Conservation (phyloP, 2,329 filamentous ascomycete genomes). For the Arthroderma sp. region DNA sequence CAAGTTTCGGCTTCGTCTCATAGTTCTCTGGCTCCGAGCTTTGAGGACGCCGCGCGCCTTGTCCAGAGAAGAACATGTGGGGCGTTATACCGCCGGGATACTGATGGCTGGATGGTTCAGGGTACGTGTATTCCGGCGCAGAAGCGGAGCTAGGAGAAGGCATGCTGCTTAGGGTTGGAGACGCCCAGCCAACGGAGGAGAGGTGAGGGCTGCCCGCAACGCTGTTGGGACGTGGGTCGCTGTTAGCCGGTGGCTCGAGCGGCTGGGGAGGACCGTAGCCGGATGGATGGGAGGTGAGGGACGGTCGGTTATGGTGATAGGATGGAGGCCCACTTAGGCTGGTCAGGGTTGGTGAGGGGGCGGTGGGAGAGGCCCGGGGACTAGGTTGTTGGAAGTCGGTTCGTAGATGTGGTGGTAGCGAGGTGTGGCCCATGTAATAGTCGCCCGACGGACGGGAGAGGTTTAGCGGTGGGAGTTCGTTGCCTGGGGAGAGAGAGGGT, state of each 20-base stretch:
- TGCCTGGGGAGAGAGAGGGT: slow-evolving; percentile 65
- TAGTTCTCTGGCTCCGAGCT: slow-evolving; percentile 62
- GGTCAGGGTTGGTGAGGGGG: slow-evolving; percentile 51
- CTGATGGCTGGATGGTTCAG: slow-evolving; percentile 52
- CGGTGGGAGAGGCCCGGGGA: slow-evolving; percentile 36
- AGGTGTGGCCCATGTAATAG: slow-evolving; percentile 68
- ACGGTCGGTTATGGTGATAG: slow-evolving; percentile 37
- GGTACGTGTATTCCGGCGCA: slow-evolving; percentile 59
- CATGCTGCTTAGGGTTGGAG: slow-evolving; percentile 62
- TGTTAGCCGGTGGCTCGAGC: slow-evolving; percentile 66
- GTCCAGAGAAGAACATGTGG: slow-evolving; percentile 57
- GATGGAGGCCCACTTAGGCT: slow-evolving; percentile 41
- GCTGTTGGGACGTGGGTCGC: slow-evolving; percentile 63
- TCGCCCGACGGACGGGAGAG: slow-evolving; percentile 58
- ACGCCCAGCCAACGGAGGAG: slow-evolving; percentile 70
- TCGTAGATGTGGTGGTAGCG: slow-evolving; percentile 72
- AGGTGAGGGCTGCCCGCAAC: slow-evolving; percentile 80
- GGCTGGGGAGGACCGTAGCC: slow-evolving; percentile 73
- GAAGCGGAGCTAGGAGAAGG: slow-evolving; percentile 51
- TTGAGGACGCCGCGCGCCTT: slow-evolving; percentile 58
- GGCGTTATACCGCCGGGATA: slow-evolving; percentile 35
- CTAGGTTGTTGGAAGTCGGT: slow-evolving; percentile 56
- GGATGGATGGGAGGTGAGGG: slow-evolving; percentile 73
- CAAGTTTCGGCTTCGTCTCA: slow-evolving; percentile 43
- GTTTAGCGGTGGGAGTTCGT: slow-evolving; percentile 58